Percentiles rank a stretch among this genome's conserved stretches.
phyloP scores from a whole-genome alignment of 2,329 filamentous ascomycete species.

The Fusarium sp. region DNA sequence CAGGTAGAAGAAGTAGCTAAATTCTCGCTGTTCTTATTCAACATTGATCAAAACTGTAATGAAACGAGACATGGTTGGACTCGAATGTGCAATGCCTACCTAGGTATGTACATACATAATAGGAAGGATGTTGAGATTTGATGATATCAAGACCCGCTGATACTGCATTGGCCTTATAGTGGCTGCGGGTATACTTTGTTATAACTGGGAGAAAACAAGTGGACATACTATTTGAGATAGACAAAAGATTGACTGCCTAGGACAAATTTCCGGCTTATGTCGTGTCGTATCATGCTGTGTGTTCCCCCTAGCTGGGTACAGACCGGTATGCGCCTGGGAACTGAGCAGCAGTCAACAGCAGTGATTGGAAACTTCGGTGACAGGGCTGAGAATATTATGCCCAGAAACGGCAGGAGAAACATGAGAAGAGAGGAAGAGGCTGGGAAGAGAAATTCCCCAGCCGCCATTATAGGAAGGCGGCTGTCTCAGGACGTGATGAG shows the following conservation, averaged over 20 bases:
- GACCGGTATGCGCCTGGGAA: background rate
- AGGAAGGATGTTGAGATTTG: background rate
- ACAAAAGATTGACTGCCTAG: background rate
- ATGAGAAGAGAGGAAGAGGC: background rate
- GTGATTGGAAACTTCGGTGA: background rate
- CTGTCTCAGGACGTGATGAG: background rate
- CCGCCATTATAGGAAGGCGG: background rate
- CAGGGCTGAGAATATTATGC: background rate
- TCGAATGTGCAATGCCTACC: background rate
- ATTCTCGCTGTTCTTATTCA: background rate
- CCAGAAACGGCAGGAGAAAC: background rate
- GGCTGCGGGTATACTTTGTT: background rate
- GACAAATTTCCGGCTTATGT: background rate
- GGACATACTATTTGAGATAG: background rate
- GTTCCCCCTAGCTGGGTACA: background rate
- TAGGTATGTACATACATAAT: background rate
- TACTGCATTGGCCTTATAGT: background rate
- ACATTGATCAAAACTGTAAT: background rate
- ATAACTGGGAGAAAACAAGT: background rate
- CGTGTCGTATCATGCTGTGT: background rate
- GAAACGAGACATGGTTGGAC: background rate
- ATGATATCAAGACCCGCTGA: background rate
- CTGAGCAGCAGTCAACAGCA: background rate
- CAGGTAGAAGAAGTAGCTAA: background rate
- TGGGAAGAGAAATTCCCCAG: background rate